phyloP scores from a whole-genome alignment of 1,139 yeast species.

The Pichia sp. region DNA sequence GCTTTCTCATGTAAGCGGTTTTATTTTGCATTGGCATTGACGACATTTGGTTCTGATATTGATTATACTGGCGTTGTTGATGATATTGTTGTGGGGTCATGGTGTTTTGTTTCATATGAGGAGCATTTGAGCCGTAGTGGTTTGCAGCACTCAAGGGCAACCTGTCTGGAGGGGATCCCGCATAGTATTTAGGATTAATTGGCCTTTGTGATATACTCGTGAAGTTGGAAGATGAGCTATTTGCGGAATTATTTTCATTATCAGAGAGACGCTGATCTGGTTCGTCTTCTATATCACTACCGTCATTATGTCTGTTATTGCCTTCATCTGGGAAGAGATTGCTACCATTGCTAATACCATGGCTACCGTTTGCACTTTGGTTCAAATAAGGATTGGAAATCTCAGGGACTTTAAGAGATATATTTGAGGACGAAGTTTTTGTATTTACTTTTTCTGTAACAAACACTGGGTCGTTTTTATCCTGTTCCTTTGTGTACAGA shows the following conservation, averaged over 20 bases:
- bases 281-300: constrained; percentile 10
- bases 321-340: not conserved
- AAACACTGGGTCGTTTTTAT: constrained; percentile 3
- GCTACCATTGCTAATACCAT: not conserved
- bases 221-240: constrained; percentile 47
- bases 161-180: constrained; percentile 23
- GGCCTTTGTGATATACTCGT: constrained; percentile 80
- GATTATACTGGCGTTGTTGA: constrained; percentile 12
- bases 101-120: constrained; percentile 3
- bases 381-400: constrained; percentile 28
- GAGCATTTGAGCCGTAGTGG: constrained; percentile 6
- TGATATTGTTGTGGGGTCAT: constrained; percentile 8
- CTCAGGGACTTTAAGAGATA: constrained; percentile 24
- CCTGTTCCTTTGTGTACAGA: constrained; percentile 3
- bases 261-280: constrained; percentile 6
- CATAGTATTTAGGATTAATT: constrained; percentile 55
- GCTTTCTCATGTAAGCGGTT: constrained; percentile 13
- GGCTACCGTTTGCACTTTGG: constrained; percentile 11
- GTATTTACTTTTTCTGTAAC: constrained; percentile 4
- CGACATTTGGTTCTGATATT: constrained; percentile 14
- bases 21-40: constrained; percentile 8
- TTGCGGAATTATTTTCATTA: constrained; percentile 8
- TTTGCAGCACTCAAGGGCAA: constrained; percentile 1
- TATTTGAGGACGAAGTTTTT: constrained; percentile 2
- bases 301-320: not conserved